Conservation (phyloP, 768 basidiomycete genomes). For the Sarcodon sp. region DNA sequence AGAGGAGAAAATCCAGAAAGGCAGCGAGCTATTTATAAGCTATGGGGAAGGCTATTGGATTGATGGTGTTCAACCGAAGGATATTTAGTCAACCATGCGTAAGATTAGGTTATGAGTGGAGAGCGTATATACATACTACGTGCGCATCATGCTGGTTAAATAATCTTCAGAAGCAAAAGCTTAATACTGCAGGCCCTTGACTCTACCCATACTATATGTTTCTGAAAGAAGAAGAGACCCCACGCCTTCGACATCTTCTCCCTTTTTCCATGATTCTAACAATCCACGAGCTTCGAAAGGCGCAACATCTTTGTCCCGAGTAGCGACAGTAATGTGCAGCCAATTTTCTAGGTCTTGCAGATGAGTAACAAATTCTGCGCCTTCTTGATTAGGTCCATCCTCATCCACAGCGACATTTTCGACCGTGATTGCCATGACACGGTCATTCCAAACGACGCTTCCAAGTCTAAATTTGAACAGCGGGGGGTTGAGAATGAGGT, state of each 20-base stretch:
- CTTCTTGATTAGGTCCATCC: slow-evolving; percentile 21
- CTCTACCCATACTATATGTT: slow-evolving; percentile 15
- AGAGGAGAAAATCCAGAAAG: not conserved
- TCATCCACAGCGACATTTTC: slow-evolving; percentile 35
- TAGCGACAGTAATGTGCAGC: slow-evolving; percentile 87
- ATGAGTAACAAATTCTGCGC: slow-evolving; percentile 30
- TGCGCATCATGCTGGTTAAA: too few relatives aligned
- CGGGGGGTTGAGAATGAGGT: slow-evolving; percentile 25
- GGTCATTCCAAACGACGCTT: slow-evolving; percentile 58
- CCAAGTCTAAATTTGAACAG: slow-evolving; percentile 50
- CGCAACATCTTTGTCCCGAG: slow-evolving; percentile 30
- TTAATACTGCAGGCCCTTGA: slow-evolving; percentile 11
- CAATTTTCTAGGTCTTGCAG: slow-evolving; percentile 33
- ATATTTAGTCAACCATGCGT: not conserved
- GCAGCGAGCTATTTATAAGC: not conserved
- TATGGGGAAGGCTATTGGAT: not conserved
- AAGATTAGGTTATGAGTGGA: too few relatives aligned
- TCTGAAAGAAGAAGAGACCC: slow-evolving; percentile 16
- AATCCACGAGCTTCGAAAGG: slow-evolving; percentile 63
- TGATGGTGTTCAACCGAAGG: not conserved
- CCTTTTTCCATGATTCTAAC: slow-evolving; percentile 36
- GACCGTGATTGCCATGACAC: slow-evolving; percentile 73
- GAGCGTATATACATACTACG: too few relatives aligned
- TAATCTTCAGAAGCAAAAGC: too few relatives aligned
- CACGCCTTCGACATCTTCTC: slow-evolving; percentile 10